Conservation (phyloP, 2,329 filamentous ascomycete species). For the Claviceps pusilla region DNA sequence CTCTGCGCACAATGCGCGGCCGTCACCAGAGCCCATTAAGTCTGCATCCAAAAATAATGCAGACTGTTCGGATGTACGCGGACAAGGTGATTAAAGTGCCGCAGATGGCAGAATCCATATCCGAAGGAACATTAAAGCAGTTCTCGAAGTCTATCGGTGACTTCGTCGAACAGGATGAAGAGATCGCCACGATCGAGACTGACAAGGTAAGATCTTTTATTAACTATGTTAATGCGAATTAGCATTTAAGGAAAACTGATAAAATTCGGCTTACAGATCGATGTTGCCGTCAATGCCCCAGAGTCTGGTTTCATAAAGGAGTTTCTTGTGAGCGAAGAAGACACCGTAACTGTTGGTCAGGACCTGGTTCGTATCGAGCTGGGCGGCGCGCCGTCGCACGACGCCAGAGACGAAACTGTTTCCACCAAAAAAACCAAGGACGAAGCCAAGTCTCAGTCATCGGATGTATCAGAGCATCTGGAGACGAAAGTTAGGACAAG, state of each 20-base stretch:
- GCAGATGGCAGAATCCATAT: constrained; percentile 97
- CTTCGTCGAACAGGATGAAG: constrained; percentile 87
- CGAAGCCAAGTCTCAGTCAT: not conserved
- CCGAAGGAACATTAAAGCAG: constrained; percentile 90
- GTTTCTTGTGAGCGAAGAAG: constrained; percentile 80
- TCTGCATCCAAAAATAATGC: constrained; percentile 36
- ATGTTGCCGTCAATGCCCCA: constrained; percentile 89
- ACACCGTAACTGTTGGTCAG: constrained; percentile 88
- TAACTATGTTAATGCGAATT: not conserved
- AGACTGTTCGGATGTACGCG: constrained; percentile 49
- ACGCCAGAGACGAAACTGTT: constrained; percentile 23
- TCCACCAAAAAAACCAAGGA: constrained; percentile 16
- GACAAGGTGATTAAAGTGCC: constrained; percentile 86
- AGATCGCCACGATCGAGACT: constrained; percentile 96
- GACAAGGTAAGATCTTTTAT: constrained; percentile 57
- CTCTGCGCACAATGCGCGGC: constrained; percentile 24
- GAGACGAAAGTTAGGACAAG: constrained; percentile 11
- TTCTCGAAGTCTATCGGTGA: constrained; percentile 88
- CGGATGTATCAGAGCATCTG: not conserved
- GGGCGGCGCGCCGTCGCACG: constrained; percentile 38
- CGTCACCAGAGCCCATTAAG: constrained; percentile 13
- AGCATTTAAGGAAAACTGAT: not conserved
- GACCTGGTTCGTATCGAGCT: constrained; percentile 75
- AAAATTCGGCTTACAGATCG: constrained; percentile 46
- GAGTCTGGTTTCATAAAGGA: constrained; percentile 85